Evolutionary conservation across 495 filamentous ascomycete species (phyloP), one percentile per base, ranked within the genome.

Genomic region (Wilcoxina mikolae): DNA sequence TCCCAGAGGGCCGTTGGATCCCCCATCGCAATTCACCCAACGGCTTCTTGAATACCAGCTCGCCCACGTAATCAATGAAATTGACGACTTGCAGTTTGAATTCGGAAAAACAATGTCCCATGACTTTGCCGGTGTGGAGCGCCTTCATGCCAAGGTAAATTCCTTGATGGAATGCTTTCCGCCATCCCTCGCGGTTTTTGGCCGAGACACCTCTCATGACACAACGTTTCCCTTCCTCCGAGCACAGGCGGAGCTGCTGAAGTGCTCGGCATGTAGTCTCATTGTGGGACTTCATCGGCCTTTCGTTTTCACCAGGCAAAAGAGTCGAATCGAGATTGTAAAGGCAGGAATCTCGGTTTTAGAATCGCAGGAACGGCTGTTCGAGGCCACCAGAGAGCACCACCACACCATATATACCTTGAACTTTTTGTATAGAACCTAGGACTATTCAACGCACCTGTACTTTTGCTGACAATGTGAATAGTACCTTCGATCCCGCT

Each of bases 231-330:
- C 70, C 57, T 82, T 78, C 74, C 58, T 82, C 28, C 70, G 72
- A 0, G 66, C 58, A 31, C 70, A 71, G 2, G 68, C 76, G 20
- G 68, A 71, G 12, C 64, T 67, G 10, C 53, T 80, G 48, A 70
- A 71, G 25, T 74, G 74, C 43, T 60, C 74, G 9, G 57, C 70
- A 20, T 65, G 71, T 18, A 75, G 79, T 56, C 73, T 77, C 46
- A 65, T 80, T 42, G 78, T 81, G 61, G 76, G 76, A 18, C 70
- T 82, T 29, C 79, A 82, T 52, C 72, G 78, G 43, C 76, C 79
- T 0, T 82, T 78, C 60, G 76, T 82, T 33, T 82, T 82, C 54
- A 76, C 76, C 0, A 69, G 73, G n/a, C 57, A 69, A 3, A 66
- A 67, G 3, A 75, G 71, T 52, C 68, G 76, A 24, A 69, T 68